These are phyloP conservation scores for Phytophthora rubi DNA, from an alignment of 352 stramenopile species.

Conservation along the genomic window DNA sequence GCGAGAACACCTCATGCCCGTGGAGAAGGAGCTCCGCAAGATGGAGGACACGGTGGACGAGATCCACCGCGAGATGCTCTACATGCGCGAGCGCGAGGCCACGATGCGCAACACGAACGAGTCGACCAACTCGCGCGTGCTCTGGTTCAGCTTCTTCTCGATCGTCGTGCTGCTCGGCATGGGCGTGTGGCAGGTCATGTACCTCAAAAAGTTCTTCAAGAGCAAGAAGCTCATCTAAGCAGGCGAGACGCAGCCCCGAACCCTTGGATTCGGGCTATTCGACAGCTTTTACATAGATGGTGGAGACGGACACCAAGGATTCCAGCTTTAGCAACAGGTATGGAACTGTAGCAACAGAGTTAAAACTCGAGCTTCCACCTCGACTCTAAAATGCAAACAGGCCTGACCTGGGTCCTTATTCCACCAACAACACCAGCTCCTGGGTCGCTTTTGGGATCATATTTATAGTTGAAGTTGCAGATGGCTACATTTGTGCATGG, in stretches of 20 bases:
- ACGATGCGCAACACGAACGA: slow-evolving; percentile 91
- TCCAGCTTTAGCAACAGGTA: slow-evolving; percentile 10
- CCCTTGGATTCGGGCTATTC: background rate
- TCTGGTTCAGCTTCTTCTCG: slow-evolving; percentile 92
- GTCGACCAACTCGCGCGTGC: slow-evolving; percentile 87
- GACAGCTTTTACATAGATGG: slow-evolving; percentile 21
- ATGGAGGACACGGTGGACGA: slow-evolving; percentile 91
- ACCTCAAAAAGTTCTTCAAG: slow-evolving; percentile 94
- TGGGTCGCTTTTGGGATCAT: background rate
- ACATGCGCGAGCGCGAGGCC: slow-evolving; percentile 88
- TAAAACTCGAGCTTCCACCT: background rate
- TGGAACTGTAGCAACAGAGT: background rate
- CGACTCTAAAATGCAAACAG: slow-evolving; percentile 30
- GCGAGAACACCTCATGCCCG: slow-evolving; percentile 88
- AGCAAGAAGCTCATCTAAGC: slow-evolving; percentile 92
- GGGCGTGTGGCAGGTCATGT: slow-evolving; percentile 89
- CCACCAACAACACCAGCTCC: background rate
- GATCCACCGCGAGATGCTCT: slow-evolving; percentile 91
- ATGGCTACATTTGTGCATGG: slow-evolving; percentile 28
- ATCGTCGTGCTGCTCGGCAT: slow-evolving; percentile 87
- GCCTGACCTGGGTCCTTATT: slow-evolving; percentile 18
- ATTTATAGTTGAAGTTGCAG: slow-evolving; percentile 33
- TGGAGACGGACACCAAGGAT: slow-evolving; percentile 1
- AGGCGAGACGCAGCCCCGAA: slow-evolving; percentile 11
- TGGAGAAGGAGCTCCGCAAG: slow-evolving; percentile 90